A percentile compares a stretch with the other conserved stretches of the same genome.
Evolutionary conservation across 495 filamentous ascomycete genomes (phyloP).

Genomic region (Neurospora sp.): DNA sequence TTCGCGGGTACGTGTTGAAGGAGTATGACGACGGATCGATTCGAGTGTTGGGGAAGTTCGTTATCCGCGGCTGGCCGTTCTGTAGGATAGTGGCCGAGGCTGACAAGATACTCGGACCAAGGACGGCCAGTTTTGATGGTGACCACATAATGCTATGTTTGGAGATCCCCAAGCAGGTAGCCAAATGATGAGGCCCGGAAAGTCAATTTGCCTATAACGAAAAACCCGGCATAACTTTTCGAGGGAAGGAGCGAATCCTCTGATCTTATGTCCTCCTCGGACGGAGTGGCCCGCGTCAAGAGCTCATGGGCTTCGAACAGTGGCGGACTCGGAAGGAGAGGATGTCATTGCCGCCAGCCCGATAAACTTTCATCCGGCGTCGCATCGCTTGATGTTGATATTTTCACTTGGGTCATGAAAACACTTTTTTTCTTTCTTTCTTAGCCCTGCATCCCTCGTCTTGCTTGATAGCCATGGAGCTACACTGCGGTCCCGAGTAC

Average conservation of each 20-base stretch:
- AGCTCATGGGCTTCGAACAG: neutral
- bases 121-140: constrained; percentile 14
- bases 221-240: neutral
- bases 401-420: neutral
- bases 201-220: neutral
- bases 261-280: neutral
- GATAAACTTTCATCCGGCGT: neutral
- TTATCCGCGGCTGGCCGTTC: constrained; percentile 48
- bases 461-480: neutral
- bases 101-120: constrained; percentile 15
- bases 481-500: neutral
- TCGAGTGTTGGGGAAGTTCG: constrained; percentile 38
- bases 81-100: constrained; percentile 45
- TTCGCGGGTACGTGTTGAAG: constrained; percentile 42
- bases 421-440: neutral
- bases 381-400: neutral
- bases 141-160: constrained; percentile 9
- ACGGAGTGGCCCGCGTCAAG: neutral
- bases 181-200: neutral
- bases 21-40: constrained; percentile 27
- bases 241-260: neutral
- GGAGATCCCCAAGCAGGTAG: neutral
- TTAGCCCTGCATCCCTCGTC: neutral
- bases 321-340: neutral
- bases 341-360: neutral